Evolutionary conservation across 805 yeast species (phyloP).

Genomic region (Ogataea degrootiae): DNA sequence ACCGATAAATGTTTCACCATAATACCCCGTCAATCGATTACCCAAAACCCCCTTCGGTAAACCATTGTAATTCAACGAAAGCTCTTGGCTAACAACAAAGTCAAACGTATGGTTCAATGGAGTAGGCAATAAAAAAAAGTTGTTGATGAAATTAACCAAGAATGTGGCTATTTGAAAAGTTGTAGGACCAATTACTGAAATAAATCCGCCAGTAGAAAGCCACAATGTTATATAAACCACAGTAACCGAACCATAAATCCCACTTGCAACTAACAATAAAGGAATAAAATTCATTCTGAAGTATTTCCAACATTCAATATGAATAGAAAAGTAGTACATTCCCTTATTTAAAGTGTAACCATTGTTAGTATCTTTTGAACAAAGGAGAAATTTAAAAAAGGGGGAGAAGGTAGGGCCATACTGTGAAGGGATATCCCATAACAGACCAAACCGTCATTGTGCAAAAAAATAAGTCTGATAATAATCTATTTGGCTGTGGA

Average conservation of each 20-base stretch:
- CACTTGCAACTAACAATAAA: constrained; percentile 14
- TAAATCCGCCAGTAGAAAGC: constrained; percentile 22
- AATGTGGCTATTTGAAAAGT: constrained; percentile 29
- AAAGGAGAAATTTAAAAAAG: too few species aligned
- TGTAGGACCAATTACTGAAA: constrained; percentile 20
- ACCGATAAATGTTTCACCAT: constrained; percentile 26
- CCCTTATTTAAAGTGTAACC: constrained; percentile 17
- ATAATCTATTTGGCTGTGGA: too few species aligned
- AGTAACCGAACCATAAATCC: constrained; percentile 16
- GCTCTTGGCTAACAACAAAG: constrained; percentile 20
- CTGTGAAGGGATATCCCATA: constrained; percentile 14
- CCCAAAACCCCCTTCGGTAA: constrained; percentile 23
- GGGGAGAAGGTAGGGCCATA: constrained; percentile 1
- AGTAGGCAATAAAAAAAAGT: constrained; percentile 27
- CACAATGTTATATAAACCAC: constrained; percentile 12
- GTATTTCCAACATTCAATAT: constrained; percentile 22
- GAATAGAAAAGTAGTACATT: constrained; percentile 19
- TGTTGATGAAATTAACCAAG: constrained; percentile 26
- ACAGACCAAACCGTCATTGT: constrained; percentile 10
- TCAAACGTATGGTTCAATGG: constrained; percentile 31
- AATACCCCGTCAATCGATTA: constrained; percentile 19
- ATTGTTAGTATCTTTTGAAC: constrained; percentile 1
- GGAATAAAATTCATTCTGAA: constrained; percentile 21
- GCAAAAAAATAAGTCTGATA: too few species aligned
- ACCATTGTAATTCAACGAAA: constrained; percentile 16